Evolutionary conservation across 139 green algal species (phyloP).

Genomic region (Eudorina sp.): DNA sequence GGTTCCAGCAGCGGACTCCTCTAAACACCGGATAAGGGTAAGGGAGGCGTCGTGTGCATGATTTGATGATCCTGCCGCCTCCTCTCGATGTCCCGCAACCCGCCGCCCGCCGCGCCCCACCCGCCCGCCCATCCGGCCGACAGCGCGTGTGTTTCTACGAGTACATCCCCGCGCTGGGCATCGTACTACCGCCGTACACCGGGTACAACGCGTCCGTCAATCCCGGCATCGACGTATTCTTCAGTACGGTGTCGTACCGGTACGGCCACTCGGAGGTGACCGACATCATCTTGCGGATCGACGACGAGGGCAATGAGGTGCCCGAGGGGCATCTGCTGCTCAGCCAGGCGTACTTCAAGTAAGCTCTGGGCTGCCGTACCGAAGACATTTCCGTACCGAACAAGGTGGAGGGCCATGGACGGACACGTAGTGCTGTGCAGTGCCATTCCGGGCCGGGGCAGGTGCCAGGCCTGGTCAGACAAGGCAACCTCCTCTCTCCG

Average conservation of each 20-base stretch:
- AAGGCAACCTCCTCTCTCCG: no score
- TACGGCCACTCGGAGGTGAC: constrained; percentile 48
- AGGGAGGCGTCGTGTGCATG: no score
- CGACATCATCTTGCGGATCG: constrained; percentile 53
- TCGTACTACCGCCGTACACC: constrained; percentile 37
- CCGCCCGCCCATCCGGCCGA: not conserved
- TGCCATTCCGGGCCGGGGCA: no score
- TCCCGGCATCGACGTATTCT: constrained; percentile 56
- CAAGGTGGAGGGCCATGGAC: not conserved
- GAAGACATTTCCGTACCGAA: no score
- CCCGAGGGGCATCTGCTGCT: constrained; percentile 54
- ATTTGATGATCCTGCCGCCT: no score
- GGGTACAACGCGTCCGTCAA: constrained; percentile 53
- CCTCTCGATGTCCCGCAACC: no score
- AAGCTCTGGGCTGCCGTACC: no score
- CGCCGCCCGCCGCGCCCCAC: no score
- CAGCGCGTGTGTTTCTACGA: constrained; percentile 54
- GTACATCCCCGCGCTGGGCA: constrained; percentile 52
- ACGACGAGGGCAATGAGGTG: constrained; percentile 56
- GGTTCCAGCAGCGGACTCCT: no score
- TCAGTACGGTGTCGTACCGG: constrained; percentile 53
- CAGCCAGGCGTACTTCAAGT: constrained; percentile 23
- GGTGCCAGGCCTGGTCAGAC: no score
- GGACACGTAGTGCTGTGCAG: no score
- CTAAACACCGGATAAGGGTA: no score